Conservation (phyloP, 1,284 basidiomycete genomes). For the Ganoderma leucocontextum region DNA sequence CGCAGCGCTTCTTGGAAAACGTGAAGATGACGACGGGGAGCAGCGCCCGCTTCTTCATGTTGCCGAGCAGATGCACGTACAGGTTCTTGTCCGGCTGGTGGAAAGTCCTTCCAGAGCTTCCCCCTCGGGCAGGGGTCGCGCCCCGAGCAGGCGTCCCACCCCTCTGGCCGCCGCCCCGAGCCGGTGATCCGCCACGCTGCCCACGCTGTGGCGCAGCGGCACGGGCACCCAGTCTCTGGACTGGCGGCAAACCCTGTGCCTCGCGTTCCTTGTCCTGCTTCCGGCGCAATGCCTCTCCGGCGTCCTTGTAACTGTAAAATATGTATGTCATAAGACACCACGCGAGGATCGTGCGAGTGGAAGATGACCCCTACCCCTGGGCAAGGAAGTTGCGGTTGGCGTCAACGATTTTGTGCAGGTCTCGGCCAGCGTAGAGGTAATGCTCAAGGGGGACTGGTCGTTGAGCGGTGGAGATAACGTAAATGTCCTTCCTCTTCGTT, state of each 20-base stretch:
- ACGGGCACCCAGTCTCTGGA: conserved; percentile 82
- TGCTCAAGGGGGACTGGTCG: conserved; percentile 98
- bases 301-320: conserved; percentile 80
- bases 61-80: conserved; percentile 92
- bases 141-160: conserved; percentile 55
- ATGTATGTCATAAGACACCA: neutral
- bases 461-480: conserved; percentile 97
- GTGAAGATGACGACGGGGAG: conserved; percentile 98
- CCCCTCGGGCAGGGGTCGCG: conserved; percentile 49
- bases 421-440: conserved; percentile 93
- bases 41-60: conserved; percentile 86
- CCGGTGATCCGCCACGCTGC: conserved; percentile 58
- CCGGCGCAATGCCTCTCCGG: conserved; percentile 86
- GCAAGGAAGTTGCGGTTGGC: conserved; percentile 81
- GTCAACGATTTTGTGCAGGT: conserved; percentile 94
- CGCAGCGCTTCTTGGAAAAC: conserved; percentile 96
- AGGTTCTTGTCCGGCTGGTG: conserved; percentile 88
- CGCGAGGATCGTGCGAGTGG: conserved; percentile 1
- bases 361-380: conserved; percentile 61
- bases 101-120: conserved; percentile 65
- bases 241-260: conserved; percentile 87
- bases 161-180: conserved; percentile 53
- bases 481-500: conserved; percentile 99
- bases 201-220: conserved; percentile 73
- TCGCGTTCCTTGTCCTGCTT: conserved; percentile 99